Conservation (phyloP, 1,284 basidiomycete genomes). For the Trichosporon asahii region DNA sequence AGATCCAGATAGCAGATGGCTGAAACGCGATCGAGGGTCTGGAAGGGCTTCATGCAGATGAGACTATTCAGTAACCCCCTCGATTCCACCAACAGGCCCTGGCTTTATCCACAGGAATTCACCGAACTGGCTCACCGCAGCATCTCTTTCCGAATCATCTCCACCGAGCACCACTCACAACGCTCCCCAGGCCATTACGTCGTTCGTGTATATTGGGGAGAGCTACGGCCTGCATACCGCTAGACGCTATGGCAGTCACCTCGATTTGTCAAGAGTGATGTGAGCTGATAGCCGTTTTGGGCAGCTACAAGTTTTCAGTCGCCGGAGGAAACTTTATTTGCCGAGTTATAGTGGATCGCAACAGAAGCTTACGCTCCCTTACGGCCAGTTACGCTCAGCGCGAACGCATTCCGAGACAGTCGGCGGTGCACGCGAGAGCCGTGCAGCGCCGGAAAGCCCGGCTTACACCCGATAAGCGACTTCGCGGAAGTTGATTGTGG, state of each 20-base stretch:
- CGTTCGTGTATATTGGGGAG: neutral
- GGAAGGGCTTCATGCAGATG: neutral
- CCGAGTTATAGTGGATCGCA: neutral
- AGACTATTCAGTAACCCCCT: neutral
- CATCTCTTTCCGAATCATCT: neutral
- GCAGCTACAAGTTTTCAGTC: neutral
- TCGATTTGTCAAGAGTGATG: neutral
- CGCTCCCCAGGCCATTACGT: neutral
- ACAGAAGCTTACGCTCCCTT: neutral
- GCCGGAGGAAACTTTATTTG: neutral
- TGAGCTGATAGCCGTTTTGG: neutral
- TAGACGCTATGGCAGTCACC: no score
- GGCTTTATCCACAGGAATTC: neutral
- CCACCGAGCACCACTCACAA: neutral
- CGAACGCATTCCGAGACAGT: neutral
- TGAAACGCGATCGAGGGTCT: neutral
- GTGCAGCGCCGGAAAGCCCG: neutral
- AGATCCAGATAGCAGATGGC: neutral
- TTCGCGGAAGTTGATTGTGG: neutral
- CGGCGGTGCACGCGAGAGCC: neutral
- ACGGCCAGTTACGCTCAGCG: neutral
- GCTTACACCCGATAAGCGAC: neutral
- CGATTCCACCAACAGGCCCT: neutral
- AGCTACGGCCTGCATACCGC: neutral
- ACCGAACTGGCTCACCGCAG: neutral